These are phyloP conservation scores for Blastobotrys peoriensis DNA, from an alignment of 805 yeast genomes.

Conservation along the genomic window DNA sequence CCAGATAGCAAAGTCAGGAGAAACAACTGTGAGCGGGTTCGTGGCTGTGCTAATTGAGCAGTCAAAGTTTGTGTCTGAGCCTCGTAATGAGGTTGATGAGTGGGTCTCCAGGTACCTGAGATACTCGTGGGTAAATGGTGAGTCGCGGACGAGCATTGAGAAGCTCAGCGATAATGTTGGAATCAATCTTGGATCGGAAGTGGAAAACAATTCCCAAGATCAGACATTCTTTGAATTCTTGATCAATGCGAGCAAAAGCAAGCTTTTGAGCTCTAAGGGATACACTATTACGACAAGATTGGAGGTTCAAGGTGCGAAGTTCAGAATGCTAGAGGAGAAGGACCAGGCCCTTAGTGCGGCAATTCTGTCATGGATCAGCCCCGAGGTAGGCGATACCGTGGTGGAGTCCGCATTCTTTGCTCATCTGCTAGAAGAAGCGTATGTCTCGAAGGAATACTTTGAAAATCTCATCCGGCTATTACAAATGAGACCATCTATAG, in stretches of 20 bases:
- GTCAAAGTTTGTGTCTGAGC: conserved; percentile 45
- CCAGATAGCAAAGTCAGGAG: conserved; percentile 27
- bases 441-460: neutral
- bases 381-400: neutral
- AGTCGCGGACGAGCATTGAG: too few species aligned
- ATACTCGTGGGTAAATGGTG: conserved; percentile 53
- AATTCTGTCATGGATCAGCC: neutral
- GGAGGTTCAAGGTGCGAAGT: neutral
- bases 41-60: conserved; percentile 61
- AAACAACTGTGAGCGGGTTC: conserved; percentile 48
- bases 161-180: neutral
- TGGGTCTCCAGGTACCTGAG: conserved; percentile 51
- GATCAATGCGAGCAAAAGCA: neutral
- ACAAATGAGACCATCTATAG: neutral
- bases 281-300: neutral
- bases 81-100: conserved; percentile 25
- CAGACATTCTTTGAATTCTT: neutral
- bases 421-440: neutral
- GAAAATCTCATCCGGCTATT: neutral
- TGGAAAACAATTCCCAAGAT: neutral
- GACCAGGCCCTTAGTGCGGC: neutral
- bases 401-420: neutral
- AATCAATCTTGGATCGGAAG: neutral
- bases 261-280: neutral
- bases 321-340: neutral